phyloP scores from a whole-genome alignment of 2,329 filamentous ascomycete species.

The Verticillium isaacii region DNA sequence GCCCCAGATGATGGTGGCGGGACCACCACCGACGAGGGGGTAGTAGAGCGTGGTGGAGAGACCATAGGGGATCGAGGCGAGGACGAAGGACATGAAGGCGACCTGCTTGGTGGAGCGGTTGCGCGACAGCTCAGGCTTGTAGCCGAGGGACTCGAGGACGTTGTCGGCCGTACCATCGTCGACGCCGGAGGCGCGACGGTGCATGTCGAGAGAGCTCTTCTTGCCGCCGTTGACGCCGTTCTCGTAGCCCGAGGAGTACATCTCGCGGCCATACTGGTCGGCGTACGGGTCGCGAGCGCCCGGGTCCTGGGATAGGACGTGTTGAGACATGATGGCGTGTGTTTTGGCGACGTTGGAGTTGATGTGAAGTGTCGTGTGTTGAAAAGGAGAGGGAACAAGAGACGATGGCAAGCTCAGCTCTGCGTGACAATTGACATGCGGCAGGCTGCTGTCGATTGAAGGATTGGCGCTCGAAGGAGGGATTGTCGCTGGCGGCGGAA shows the following conservation, averaged over 20 bases:
- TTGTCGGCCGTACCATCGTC: constrained; percentile 50
- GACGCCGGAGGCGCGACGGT: constrained; percentile 11
- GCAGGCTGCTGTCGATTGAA: not conserved
- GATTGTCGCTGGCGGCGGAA: not conserved
- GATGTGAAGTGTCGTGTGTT: not conserved
- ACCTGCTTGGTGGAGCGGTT: constrained; percentile 65
- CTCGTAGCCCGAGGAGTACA: not conserved
- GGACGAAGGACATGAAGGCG: constrained; percentile 72
- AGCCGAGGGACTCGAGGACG: constrained; percentile 59
- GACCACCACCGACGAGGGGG: constrained; percentile 61
- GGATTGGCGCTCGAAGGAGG: not conserved
- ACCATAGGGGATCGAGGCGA: constrained; percentile 71
- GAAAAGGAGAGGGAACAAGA: not conserved
- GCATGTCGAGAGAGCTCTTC: constrained; percentile 1
- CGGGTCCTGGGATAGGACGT: constrained; percentile 13
- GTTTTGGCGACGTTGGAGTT: not conserved
- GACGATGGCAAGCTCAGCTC: not conserved
- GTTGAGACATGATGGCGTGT: not conserved
- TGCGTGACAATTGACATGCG: not conserved
- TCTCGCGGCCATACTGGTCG: not conserved
- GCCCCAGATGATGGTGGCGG: constrained; percentile 68
- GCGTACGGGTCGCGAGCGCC: constrained; percentile 5
- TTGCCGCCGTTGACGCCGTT: constrained; percentile 2
- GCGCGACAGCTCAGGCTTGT: constrained; percentile 60
- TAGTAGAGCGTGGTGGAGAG: constrained; percentile 66